Evolutionary conservation across 2,329 filamentous ascomycete genomes (phyloP).

Genomic region (Ophiostoma ips): DNA sequence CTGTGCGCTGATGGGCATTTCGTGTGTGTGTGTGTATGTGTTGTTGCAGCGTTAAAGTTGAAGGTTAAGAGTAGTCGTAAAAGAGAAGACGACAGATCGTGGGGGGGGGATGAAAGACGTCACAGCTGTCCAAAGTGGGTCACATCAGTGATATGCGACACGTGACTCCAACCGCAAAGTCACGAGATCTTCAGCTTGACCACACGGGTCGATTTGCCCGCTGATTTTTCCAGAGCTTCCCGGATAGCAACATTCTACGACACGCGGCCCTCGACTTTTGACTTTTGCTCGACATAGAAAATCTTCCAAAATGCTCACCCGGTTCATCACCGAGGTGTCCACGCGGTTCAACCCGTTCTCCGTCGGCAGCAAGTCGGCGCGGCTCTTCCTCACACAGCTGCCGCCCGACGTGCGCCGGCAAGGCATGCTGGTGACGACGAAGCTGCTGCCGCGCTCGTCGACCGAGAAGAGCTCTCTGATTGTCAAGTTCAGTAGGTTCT

Average conservation of each 20-base stretch:
- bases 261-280: too few relatives aligned
- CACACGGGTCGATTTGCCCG: too few relatives aligned
- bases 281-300: too few relatives aligned
- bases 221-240: too few relatives aligned
- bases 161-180: too few relatives aligned
- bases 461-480: conserved; percentile 53
- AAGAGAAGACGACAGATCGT: too few relatives aligned
- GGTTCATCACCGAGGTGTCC: conserved; percentile 72
- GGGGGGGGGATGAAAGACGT: too few relatives aligned
- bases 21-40: background rate
- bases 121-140: too few relatives aligned
- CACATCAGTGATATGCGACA: too few relatives aligned
- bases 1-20: background rate
- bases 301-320: conserved; percentile 61
- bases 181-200: too few relatives aligned
- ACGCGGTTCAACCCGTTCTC: conserved; percentile 91
- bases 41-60: too few relatives aligned
- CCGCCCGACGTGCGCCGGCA: conserved; percentile 61
- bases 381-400: conserved; percentile 75
- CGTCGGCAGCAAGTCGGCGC: conserved; percentile 61
- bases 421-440: conserved; percentile 65
- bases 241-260: too few relatives aligned
- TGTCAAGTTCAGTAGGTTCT: conserved; percentile 69
- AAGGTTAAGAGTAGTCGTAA: background rate
- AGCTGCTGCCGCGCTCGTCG: conserved; percentile 56